Evolutionary conservation across 257 asterid genomes (phyloP).

Genomic region (Nicotiana benthamiana): DNA sequence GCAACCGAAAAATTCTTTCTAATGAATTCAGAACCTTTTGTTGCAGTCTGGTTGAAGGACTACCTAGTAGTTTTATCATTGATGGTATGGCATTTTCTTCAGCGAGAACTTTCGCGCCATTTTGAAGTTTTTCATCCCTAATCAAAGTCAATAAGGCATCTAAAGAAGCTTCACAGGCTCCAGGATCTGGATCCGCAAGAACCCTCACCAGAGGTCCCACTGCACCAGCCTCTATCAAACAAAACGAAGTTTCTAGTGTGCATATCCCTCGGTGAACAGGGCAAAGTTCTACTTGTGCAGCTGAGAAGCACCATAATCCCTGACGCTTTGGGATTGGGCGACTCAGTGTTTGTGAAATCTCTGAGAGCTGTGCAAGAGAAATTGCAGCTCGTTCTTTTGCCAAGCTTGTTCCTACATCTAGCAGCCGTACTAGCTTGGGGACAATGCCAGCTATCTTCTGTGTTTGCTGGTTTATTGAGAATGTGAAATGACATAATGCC

Average conservation of each 20-base stretch:
- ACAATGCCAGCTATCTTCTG: constrained; percentile 45
- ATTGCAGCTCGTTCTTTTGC: constrained; percentile 33
- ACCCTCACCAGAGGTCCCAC: constrained; percentile 38
- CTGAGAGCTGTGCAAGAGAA: constrained; percentile 50
- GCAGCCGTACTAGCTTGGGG: constrained; percentile 35
- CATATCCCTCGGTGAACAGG: constrained; percentile 50
- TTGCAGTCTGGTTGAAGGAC: constrained; percentile 39
- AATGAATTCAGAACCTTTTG: constrained; percentile 42
- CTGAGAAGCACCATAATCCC: constrained; percentile 46
- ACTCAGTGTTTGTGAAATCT: constrained; percentile 32
- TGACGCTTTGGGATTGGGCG: constrained; percentile 33
- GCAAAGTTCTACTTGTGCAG: constrained; percentile 36
- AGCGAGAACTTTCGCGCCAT: constrained; percentile 46
- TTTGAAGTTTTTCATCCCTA: constrained; percentile 32
- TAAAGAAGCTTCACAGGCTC: constrained; percentile 48
- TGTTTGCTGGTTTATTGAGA: constrained; percentile 18
- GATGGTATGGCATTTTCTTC: constrained; percentile 43
- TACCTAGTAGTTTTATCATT: constrained; percentile 38
- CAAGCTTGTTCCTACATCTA: constrained; percentile 36
- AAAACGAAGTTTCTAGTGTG: constrained; percentile 40
- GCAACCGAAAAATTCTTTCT: constrained; percentile 46
- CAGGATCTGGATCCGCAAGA: constrained; percentile 35
- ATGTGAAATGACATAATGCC: constrained; percentile 47
- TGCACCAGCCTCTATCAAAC: constrained; percentile 50
- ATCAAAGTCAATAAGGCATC: constrained; percentile 62